Evolutionary conservation across 2,329 filamentous ascomycete genomes (phyloP).

Genomic region (Pseudogymnoascus verrucosus): DNA sequence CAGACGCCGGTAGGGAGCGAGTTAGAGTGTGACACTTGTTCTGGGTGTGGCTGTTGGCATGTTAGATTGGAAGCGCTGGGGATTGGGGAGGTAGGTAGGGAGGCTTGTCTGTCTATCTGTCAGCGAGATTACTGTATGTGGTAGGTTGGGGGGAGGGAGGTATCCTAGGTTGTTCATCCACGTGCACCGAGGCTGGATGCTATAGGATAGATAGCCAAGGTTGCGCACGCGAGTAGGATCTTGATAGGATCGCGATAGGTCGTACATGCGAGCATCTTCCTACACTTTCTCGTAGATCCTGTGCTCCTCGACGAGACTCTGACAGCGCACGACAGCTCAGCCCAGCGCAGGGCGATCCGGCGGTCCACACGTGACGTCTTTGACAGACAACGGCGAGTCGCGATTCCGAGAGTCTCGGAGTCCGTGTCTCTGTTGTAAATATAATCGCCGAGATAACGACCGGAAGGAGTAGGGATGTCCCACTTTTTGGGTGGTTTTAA

Average conservation of each 20-base stretch:
- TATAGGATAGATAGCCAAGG: neutral
- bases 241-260: neutral
- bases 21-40: neutral
- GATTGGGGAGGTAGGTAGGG: neutral
- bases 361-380: neutral
- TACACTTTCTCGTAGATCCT: neutral
- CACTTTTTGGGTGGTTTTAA: neutral
- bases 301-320: neutral
- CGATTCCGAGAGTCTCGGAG: neutral
- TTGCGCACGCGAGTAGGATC: neutral
- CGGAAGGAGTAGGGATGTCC: neutral
- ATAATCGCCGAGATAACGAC: neutral
- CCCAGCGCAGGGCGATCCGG: neutral
- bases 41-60: neutral
- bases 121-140: neutral
- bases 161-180: neutral
- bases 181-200: neutral
- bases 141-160: neutral
- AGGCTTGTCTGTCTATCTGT: neutral
- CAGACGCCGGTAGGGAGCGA: neutral
- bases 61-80: neutral
- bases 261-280: too few relatives aligned
- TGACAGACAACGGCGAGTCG: neutral
- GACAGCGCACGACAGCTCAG: neutral
- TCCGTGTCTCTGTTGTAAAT: neutral